These are phyloP conservation scores for Reticulascus tulasneorum DNA, from an alignment of 2,329 filamentous ascomycete genomes.

Conservation along the genomic window DNA sequence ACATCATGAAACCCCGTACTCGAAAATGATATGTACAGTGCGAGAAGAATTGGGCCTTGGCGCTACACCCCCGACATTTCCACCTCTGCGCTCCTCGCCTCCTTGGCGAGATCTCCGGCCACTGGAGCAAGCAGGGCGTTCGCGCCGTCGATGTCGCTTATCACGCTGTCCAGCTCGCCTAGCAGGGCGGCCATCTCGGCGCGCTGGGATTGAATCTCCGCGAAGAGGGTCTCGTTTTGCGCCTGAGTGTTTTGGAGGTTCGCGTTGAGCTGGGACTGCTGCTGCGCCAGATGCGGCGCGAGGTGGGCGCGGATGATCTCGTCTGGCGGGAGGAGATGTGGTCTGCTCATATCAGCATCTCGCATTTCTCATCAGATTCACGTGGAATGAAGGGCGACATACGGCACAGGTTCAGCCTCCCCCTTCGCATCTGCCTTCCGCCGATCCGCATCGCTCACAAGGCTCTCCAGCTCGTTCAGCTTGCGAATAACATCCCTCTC, in stretches of 20 bases:
- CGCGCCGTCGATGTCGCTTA: conserved; percentile 52
- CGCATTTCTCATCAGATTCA: neutral
- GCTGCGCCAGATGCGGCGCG: conserved; percentile 45
- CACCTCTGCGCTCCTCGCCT: conserved; percentile 42
- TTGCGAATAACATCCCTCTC: conserved; percentile 50
- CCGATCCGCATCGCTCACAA: conserved; percentile 47
- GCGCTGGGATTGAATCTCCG: conserved; percentile 49
- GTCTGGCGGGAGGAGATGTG: conserved; percentile 52
- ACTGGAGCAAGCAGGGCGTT: conserved; percentile 44
- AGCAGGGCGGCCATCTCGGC: conserved; percentile 51
- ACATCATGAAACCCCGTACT: no score
- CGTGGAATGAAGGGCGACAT: conserved; percentile 19
- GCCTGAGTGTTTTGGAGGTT: conserved; percentile 52
- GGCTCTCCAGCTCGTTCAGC: conserved; percentile 55
- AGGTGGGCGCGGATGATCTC: conserved; percentile 53
- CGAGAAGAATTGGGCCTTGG: no score
- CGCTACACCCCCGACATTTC: conserved; percentile 28
- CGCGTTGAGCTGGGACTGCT: conserved; percentile 54
- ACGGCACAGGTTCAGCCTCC: conserved; percentile 38
- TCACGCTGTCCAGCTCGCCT: conserved; percentile 42
- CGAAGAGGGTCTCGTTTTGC: conserved; percentile 51
- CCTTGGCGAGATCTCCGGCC: conserved; percentile 43
- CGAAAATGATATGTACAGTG: no score
- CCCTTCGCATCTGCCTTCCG: conserved; percentile 28
- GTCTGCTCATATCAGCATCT: conserved; percentile 27